Evolutionary conservation across 2,329 filamentous ascomycete genomes (phyloP).

Genomic region (Ceratocystis cubensis): DNA sequence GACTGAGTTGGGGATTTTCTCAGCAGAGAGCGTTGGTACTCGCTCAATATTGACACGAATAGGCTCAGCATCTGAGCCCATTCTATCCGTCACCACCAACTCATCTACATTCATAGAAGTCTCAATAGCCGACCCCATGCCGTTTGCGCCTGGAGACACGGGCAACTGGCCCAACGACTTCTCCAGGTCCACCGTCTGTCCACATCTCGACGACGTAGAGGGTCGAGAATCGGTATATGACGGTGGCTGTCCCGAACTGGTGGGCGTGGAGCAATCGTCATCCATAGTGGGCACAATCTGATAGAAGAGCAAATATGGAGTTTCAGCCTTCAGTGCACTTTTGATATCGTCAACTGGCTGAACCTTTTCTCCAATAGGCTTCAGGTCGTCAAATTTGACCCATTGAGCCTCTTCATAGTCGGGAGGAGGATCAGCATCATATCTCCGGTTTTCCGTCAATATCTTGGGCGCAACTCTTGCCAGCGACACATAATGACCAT

Average conservation of each 20-base stretch:
- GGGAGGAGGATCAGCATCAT: constrained; percentile 45
- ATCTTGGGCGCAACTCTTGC: constrained; percentile 58
- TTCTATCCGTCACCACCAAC: neutral
- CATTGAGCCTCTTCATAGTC: constrained; percentile 63
- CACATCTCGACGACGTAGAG: constrained; percentile 22
- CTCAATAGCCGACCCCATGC: neutral
- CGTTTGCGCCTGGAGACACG: neutral
- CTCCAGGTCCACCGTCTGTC: neutral
- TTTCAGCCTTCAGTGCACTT: constrained; percentile 67
- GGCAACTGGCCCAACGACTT: neutral
- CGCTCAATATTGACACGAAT: constrained; percentile 16
- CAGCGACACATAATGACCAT: constrained; percentile 83
- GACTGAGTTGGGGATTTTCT: constrained; percentile 15
- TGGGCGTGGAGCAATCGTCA: constrained; percentile 39
- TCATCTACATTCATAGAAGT: neutral
- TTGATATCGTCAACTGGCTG: constrained; percentile 65
- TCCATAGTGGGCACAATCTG: constrained; percentile 82
- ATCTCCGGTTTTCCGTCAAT: constrained; percentile 46
- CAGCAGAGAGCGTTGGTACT: constrained; percentile 15
- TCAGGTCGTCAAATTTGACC: constrained; percentile 88
- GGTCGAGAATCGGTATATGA: constrained; percentile 44
- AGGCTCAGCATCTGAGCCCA: neutral
- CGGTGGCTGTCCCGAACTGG: constrained; percentile 40
- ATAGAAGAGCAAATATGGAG: constrained; percentile 90
- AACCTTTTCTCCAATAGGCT: constrained; percentile 50